Evolutionary conservation across 148 eudicot genomes (phyloP).

Genomic region (Spergularia bocconei): DNA sequence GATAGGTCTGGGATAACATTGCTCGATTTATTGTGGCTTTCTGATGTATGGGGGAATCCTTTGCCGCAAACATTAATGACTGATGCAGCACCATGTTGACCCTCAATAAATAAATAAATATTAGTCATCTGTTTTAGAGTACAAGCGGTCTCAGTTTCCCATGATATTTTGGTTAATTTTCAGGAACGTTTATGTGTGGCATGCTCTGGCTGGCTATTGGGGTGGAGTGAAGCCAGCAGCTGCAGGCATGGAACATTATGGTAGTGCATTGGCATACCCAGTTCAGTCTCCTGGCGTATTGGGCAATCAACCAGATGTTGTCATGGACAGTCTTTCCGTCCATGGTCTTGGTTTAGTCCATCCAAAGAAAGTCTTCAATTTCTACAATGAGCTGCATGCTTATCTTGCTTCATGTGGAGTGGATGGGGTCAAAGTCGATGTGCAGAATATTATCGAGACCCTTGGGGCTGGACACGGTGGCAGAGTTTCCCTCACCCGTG

Average conservation of each 20-base stretch:
- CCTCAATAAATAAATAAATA: no score
- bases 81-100: no score
- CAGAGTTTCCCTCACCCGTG: slow-evolving; percentile 76
- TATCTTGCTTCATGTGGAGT: slow-evolving; percentile 91
- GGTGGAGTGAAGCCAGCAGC: slow-evolving; percentile 93
- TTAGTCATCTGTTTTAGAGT: no score
- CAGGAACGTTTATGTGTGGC: slow-evolving; percentile 93
- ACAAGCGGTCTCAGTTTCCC: background rate
- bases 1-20: no score
- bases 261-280: slow-evolving; percentile 79
- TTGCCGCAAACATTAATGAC: no score
- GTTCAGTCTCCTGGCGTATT: slow-evolving; percentile 77
- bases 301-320: slow-evolving; percentile 92
- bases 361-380: slow-evolving; percentile 83
- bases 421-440: slow-evolving; percentile 99
- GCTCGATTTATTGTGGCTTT: no score
- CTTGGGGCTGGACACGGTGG: slow-evolving; percentile 98
- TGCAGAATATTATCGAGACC: slow-evolving; percentile 90
- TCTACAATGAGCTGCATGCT: slow-evolving; percentile 97
- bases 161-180: slow-evolving; percentile 7
- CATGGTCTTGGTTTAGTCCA: slow-evolving; percentile 88
- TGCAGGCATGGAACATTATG: slow-evolving; percentile 87
- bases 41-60: no score
- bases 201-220: slow-evolving; percentile 97
- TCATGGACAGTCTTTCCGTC: slow-evolving; percentile 86